Evolutionary conservation across 2,329 filamentous ascomycete species (phyloP), one percentile per base, ranked within the genome.

Genomic region (Keithomyces neogunnii): DNA sequence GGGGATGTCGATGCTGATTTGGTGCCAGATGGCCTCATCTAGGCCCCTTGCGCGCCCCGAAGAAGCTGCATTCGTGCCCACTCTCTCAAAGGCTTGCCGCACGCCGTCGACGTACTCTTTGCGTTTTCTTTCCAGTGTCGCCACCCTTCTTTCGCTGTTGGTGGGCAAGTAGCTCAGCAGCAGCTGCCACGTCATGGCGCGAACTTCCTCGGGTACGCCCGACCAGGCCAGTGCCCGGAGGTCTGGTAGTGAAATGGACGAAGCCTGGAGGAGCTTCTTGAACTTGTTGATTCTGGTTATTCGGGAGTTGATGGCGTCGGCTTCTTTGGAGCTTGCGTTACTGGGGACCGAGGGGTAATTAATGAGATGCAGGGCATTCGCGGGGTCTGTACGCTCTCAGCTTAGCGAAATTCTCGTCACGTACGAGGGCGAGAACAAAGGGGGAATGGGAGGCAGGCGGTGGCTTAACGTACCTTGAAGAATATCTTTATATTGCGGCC

Each of bases 111-210:
- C 73, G 64, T 99, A 99, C 66, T 99, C 95, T 65, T 92, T 96
- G 48, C 93, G 83, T 69, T 99, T 99, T 53, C 93, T 79, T 66
- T 99, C 93, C 8, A 99, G 75, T 0, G 91, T 93, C 1, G 88
- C 81, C 6, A 97, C 88, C 49, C 95, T 82, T 56, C 93, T 80
- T 66, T 99, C 95, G 60, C 90, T 95, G 64, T 90, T 96, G n/a
- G 92, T 95, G 1, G 95, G 93, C 4, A 99, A 79, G 67, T 99
- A 99, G 52, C 92, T 93, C 29, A 99, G 81, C 26, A 99, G 77
- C 29, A 99, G 77, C 69, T 97, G 91, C 93, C 93, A 99, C n/a
- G 92, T 93, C 86, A 99, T 96, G 48, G 93, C 89, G 51, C 95
- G 88, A 19, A 99, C 90, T 72, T 99, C 95, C 60, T 89, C 86